A percentile compares a stretch with the other conserved stretches of the same genome.
phyloP scores from a whole-genome alignment of 2,329 filamentous ascomycete genomes.

The Trichoderma gracile region DNA sequence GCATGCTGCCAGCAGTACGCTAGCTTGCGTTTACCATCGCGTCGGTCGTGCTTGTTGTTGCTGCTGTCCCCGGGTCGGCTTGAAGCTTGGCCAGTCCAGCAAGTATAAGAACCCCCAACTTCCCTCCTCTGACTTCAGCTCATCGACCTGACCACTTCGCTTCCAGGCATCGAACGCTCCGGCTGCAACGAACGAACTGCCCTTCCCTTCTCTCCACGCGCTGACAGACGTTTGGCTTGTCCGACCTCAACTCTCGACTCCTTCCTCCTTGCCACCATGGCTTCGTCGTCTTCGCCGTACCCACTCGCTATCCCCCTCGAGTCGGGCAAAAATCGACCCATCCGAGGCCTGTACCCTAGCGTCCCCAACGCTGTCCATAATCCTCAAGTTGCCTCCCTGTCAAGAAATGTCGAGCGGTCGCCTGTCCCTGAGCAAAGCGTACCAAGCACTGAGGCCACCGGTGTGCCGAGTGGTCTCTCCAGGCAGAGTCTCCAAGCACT shows the following conservation, averaged over 20 bases:
- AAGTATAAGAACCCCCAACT: background rate
- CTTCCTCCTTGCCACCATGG: background rate
- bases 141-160: background rate
- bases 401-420: background rate
- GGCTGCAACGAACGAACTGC: background rate
- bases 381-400: background rate
- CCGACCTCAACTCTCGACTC: background rate
- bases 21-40: too few relatives aligned
- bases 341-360: background rate
- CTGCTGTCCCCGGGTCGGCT: background rate
- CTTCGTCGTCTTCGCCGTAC: background rate
- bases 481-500: background rate
- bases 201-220: background rate
- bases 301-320: background rate
- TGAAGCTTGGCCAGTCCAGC: background rate
- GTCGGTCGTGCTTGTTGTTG: too few relatives aligned
- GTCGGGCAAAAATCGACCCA: background rate
- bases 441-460: background rate
- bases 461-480: background rate
- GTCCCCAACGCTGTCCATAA: background rate
- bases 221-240: background rate
- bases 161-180: background rate
- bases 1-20: too few relatives aligned
- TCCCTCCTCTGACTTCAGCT: background rate
- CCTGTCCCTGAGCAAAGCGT: background rate